A percentile compares a stretch with the other conserved stretches of the same genome.
These are phyloP conservation scores for Hygrocybe coccinea DNA, from an alignment of 768 basidiomycete genomes.

Conservation along the genomic window DNA sequence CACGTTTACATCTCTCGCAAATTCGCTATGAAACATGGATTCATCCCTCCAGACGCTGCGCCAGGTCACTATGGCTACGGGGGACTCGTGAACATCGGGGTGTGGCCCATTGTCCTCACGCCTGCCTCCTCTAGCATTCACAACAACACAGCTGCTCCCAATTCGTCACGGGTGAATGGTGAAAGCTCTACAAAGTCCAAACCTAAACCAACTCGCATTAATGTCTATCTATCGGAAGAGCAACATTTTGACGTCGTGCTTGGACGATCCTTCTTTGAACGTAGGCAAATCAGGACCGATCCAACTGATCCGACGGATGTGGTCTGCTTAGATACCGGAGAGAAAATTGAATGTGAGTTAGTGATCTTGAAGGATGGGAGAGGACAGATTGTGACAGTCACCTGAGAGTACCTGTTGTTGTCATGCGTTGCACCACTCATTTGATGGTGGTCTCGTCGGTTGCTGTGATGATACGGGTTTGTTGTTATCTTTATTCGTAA, in stretches of 20 bases:
- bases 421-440: no score
- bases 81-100: slow-evolving; percentile 80
- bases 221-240: slow-evolving; percentile 90
- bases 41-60: slow-evolving; percentile 81
- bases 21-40: slow-evolving; percentile 83
- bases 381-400: slow-evolving; percentile 87
- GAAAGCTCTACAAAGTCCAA: slow-evolving; percentile 11
- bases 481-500: no score
- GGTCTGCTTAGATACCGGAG: slow-evolving; percentile 86
- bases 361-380: slow-evolving; percentile 88
- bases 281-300: slow-evolving; percentile 75
- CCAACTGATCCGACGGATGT: slow-evolving; percentile 84
- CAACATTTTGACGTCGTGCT: slow-evolving; percentile 94
- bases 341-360: slow-evolving; percentile 86
- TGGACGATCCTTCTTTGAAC: slow-evolving; percentile 81
- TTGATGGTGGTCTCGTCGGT: no score
- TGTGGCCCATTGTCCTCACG: slow-evolving; percentile 76
- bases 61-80: slow-evolving; percentile 94
- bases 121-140: slow-evolving; percentile 31
- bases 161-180: slow-evolving; percentile 23
- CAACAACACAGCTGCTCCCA: slow-evolving; percentile 15
- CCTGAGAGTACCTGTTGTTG: slow-evolving; percentile 33
- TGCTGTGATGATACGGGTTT: no score
- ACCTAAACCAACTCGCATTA: slow-evolving; percentile 41
- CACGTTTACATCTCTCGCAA: slow-evolving; percentile 94